These are phyloP conservation scores for Phialemonium atrogriseum DNA, from an alignment of 2,329 filamentous ascomycete genomes.

Conservation along the genomic window DNA sequence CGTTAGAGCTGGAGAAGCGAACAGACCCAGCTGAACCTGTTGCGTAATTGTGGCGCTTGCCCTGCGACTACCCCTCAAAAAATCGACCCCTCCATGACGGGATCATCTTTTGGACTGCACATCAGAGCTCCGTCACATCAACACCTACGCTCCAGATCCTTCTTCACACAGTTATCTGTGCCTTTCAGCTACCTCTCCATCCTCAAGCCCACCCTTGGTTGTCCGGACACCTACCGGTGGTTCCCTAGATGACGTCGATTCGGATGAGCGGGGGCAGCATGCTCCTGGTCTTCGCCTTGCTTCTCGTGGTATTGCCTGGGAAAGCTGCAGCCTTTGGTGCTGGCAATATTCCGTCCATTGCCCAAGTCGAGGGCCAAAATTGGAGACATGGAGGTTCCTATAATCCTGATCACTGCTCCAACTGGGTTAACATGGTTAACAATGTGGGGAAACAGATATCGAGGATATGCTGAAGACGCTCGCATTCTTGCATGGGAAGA, in stretches of 20 bases:
- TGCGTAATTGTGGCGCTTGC: too few species aligned
- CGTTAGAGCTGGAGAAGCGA: too few species aligned
- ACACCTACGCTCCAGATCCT: too few species aligned
- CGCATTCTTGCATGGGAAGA: constrained; percentile 70
- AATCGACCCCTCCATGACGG: too few species aligned
- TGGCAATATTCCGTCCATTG: constrained; percentile 62
- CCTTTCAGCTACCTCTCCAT: background rate
- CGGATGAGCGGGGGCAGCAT: constrained; percentile 38
- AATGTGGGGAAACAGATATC: constrained; percentile 46
- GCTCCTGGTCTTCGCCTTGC: constrained; percentile 43
- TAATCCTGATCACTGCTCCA: background rate
- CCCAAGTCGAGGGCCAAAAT: constrained; percentile 58
- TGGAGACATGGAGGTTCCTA: constrained; percentile 58
- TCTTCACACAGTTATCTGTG: too few species aligned
- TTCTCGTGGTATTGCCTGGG: constrained; percentile 49
- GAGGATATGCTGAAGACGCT: constrained; percentile 75
- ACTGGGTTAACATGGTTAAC: background rate
- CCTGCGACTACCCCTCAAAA: too few species aligned
- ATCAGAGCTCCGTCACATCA: too few species aligned
- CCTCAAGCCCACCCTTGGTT: too few species aligned
- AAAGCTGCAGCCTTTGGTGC: constrained; percentile 57
- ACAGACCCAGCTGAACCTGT: too few species aligned
- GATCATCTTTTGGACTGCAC: too few species aligned
- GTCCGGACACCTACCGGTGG: background rate
- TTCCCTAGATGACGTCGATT: constrained; percentile 36